Base-by-base conservation (phyloP, 495 filamentous ascomycete species). In the Penicillium macrosclerotiorum region DNA sequence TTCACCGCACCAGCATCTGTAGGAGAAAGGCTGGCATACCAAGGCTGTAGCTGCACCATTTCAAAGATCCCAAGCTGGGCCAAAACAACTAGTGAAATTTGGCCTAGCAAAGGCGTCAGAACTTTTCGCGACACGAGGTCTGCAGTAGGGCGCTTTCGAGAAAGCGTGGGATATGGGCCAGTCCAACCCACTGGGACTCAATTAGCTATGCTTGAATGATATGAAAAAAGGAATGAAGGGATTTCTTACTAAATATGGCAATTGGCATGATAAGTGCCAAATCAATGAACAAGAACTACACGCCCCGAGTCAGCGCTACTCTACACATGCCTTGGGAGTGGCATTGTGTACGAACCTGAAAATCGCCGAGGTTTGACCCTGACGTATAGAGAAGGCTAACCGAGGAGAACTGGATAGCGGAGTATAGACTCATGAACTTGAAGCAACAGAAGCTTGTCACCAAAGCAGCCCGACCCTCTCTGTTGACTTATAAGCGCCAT, bases 371-470 rank as follows among this genome's bases (percentile, higher is more conserved):
- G 63, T 99, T 99, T 14, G 92, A 96, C 13, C 84, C 94, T 17
- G 87, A 94, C 5, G 89, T 87, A 64, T 99, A 99, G 18, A 99
- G 74, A 59, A 99, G 95, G 80, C 89, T 96, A 62, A 99, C 94
- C 2, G 90, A 86, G n/a, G 89, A 94, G 73, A 99, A 99, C 67
- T 99, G 94, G 40, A 99, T 99, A 5, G 93, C 93, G 4, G 92
- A 96, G 68, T 99, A 99, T 47, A 99, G 69, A 57, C 89, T 95
- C 94, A 99, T 99, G 65, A 90, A 99, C 67, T 99, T 99, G 73
- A 99, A 99, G 72, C 94, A 99, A 69, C 89, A 95, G 69, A 99
- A 99, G 62, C 91, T 96, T 20, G 94, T 99, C 5, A 96, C 91
- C 13, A 99, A 75, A 35, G 94, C 86, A 33, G 92, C 92, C 47